These are phyloP conservation scores for Aristolochia contorta DNA, from an alignment of 164 flowering plant genomes.

Conservation along the genomic window DNA sequence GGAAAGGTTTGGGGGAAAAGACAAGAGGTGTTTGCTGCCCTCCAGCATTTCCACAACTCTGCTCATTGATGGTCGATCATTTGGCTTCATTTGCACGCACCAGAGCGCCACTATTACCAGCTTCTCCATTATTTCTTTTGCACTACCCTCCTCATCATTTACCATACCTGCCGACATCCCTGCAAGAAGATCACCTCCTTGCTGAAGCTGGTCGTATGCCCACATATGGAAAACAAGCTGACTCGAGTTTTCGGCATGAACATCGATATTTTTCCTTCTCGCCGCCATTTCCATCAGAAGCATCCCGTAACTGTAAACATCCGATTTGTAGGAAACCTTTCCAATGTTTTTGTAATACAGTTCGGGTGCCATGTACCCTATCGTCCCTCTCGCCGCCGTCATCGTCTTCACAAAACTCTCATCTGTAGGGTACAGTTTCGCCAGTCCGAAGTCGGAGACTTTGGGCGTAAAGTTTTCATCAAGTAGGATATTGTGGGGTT, in stretches of 20 bases:
- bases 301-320: conserved; percentile 13
- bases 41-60: conserved; percentile 22
- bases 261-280: conserved; percentile 1
- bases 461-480: conserved; percentile 11
- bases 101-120: conserved; percentile 16
- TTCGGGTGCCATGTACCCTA: conserved; percentile 12
- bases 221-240: conserved; percentile 5
- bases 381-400: conserved; percentile 3
- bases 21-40: conserved; percentile 5
- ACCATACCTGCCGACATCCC: too few relatives aligned
- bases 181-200: background rate
- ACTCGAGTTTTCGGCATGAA: background rate
- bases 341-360: conserved; percentile 3
- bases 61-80: conserved; percentile 19
- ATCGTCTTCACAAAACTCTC: conserved; percentile 2
- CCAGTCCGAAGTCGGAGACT: conserved; percentile 11
- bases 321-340: conserved; percentile 3
- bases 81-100: conserved; percentile 27
- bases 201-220: conserved; percentile 5
- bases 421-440: conserved; percentile 2
- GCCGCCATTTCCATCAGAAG: conserved; percentile 9
- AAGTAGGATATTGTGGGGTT: conserved; percentile 8
- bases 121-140: conserved; percentile 12
- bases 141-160: background rate
- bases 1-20: conserved; percentile 15